A percentile compares a stretch with the other conserved stretches of the same genome.
Conservation (phyloP, 2,329 filamentous ascomycete species). For the Sphaerostilbella broomeana region DNA sequence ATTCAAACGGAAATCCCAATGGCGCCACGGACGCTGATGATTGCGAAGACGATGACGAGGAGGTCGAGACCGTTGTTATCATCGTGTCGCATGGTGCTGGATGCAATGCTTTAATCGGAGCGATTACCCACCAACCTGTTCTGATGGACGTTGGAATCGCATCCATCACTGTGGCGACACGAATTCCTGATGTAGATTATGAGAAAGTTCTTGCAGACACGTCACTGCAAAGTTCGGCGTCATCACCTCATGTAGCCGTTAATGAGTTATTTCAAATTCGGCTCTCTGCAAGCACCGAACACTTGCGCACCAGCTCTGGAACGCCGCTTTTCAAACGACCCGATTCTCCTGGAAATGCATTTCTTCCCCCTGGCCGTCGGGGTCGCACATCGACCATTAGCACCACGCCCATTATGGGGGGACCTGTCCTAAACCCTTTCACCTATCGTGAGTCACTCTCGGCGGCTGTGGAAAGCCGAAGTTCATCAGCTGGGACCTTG, state of each 20-base stretch:
- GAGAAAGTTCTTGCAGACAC: slow-evolving; percentile 26
- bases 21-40: slow-evolving; percentile 17
- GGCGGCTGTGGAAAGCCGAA: slow-evolving; percentile 35
- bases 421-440: slow-evolving; percentile 29
- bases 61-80: slow-evolving; percentile 71
- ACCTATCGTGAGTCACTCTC: slow-evolving; percentile 37
- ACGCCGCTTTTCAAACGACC: slow-evolving; percentile 30
- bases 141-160: slow-evolving; percentile 85
- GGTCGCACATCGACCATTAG: slow-evolving; percentile 29
- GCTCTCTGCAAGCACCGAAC: slow-evolving; percentile 67
- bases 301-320: slow-evolving; percentile 47
- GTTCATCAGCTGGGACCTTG: slow-evolving; percentile 38
- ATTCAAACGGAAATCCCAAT: slow-evolving; percentile 22
- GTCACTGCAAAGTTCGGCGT: slow-evolving; percentile 17
- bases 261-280: slow-evolving; percentile 66
- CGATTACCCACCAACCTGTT: slow-evolving; percentile 84
- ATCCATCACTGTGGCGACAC: slow-evolving; percentile 80
- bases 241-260: slow-evolving; percentile 35
- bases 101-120: slow-evolving; percentile 90
- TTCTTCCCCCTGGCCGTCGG: slow-evolving; percentile 24
- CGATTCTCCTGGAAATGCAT: slow-evolving; percentile 27
- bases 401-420: slow-evolving; percentile 11
- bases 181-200: slow-evolving; percentile 44
- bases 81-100: slow-evolving; percentile 92
- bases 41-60: slow-evolving; percentile 45